Conservation (phyloP, 1,284 basidiomycete genomes). For the Tylopilus sp. region DNA sequence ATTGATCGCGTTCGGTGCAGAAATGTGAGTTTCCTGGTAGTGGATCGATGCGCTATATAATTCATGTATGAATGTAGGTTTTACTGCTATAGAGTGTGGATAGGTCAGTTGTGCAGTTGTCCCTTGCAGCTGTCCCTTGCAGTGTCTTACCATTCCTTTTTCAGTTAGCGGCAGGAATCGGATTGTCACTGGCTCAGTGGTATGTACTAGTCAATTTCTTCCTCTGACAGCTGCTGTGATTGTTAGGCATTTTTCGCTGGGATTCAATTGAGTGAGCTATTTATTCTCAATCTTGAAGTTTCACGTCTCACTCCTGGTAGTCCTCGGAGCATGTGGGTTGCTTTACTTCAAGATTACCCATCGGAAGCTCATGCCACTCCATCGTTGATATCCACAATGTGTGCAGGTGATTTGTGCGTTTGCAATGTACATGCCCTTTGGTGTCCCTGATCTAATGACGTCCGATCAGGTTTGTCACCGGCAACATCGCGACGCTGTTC, state of each 20-base stretch:
- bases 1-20: background rate
- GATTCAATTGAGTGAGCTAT: background rate
- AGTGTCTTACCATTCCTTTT: background rate
- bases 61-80: constrained; percentile 1
- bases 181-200: constrained; percentile 6
- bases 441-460: background rate
- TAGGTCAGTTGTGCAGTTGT: background rate
- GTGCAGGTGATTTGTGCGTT: background rate
- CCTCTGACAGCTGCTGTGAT: too few relatives aligned
- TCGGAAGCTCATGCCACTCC: background rate
- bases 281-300: background rate
- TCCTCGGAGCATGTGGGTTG: background rate
- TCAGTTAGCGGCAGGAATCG: constrained; percentile 5
- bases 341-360: background rate
- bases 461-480: background rate
- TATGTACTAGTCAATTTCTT: background rate
- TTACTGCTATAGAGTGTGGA: constrained; percentile 13
- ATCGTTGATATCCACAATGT: background rate
- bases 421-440: background rate
- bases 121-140: background rate
- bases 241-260: too few relatives aligned
- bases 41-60: background rate
- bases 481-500: background rate
- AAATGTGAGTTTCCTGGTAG: background rate
- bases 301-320: background rate